Evolutionary conservation across 2,329 filamentous ascomycete genomes (phyloP).

Genomic region (Myriosclerotinia duriaeana): DNA sequence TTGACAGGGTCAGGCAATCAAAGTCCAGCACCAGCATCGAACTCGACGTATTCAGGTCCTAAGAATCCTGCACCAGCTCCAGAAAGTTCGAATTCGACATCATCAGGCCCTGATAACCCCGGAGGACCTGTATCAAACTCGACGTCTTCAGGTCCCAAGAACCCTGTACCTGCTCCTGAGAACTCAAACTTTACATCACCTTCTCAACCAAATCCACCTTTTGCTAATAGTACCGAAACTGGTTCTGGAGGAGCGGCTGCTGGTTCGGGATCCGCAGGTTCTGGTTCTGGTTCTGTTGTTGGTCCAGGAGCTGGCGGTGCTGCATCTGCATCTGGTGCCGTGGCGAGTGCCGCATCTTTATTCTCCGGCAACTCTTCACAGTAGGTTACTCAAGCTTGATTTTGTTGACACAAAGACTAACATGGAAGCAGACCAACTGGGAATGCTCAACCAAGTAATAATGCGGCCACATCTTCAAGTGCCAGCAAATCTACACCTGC

Average conservation of each 20-base stretch:
- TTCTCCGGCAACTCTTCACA: constrained; percentile 16
- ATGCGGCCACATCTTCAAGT: constrained; percentile 8
- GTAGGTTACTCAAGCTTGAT: background rate
- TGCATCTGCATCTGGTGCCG: constrained; percentile 14
- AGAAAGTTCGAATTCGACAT: background rate
- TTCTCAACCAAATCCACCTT: constrained; percentile 16
- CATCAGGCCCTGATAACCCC: background rate
- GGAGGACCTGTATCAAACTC: background rate
- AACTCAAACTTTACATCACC: constrained; percentile 7
- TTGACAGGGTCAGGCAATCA: constrained; percentile 1
- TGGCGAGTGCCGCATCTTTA: constrained; percentile 18
- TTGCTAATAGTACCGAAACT: constrained; percentile 11
- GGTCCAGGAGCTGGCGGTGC: background rate
- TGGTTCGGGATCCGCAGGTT: background rate
- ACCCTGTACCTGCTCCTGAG: background rate
- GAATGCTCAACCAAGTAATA: constrained; percentile 12
- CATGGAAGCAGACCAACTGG: constrained; percentile 8
- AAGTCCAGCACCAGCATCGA: background rate
- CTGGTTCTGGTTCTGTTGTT: background rate
- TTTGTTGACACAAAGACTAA: background rate
- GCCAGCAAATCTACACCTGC: constrained; percentile 14
- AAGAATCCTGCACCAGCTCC: background rate
- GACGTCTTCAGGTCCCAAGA: background rate
- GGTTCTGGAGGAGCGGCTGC: background rate
- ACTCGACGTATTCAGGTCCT: background rate